phyloP scores from a whole-genome alignment of 495 filamentous ascomycete species.

The Venustampulla echinocandica region DNA sequence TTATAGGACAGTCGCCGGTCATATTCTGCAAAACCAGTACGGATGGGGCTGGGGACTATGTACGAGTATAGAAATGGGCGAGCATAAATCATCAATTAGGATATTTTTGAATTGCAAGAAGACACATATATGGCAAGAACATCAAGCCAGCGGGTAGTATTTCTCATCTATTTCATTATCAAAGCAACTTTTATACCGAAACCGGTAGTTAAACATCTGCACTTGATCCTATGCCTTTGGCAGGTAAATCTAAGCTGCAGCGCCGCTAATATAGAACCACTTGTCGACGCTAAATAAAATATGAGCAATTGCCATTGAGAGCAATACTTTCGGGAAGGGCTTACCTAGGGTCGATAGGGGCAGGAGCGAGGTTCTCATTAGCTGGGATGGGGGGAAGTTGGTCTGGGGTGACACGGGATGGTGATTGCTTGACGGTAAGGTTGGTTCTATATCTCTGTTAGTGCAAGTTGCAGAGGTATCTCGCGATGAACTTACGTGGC shows the following conservation, averaged over 20 bases:
- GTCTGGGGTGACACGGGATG: constrained; percentile 51
- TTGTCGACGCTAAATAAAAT: constrained; percentile 98
- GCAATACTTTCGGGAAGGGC: no score
- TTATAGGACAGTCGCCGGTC: no score
- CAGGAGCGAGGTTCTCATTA: constrained; percentile 68
- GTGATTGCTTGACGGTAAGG: constrained; percentile 59
- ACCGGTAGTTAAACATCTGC: no score
- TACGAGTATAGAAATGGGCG: no score
- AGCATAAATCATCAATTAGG: background rate
- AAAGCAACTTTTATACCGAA: constrained; percentile 12
- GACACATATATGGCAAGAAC: background rate
- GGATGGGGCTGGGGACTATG: no score
- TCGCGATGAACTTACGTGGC: constrained; percentile 59
- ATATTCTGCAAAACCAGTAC: no score
- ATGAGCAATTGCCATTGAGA: no score
- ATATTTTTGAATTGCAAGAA: background rate
- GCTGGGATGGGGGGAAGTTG: constrained; percentile 64
- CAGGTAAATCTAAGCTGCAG: constrained; percentile 79
- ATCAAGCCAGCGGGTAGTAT: background rate
- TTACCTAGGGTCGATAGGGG: constrained; percentile 91
- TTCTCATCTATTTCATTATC: constrained; percentile 4
- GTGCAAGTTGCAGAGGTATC: constrained; percentile 5
- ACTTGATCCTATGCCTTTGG: no score
- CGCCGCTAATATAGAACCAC: constrained; percentile 99
- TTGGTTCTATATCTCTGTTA: constrained; percentile 57